Conservation (phyloP, 2,329 filamentous ascomycete species). For the Hirsutella thompsonii region DNA sequence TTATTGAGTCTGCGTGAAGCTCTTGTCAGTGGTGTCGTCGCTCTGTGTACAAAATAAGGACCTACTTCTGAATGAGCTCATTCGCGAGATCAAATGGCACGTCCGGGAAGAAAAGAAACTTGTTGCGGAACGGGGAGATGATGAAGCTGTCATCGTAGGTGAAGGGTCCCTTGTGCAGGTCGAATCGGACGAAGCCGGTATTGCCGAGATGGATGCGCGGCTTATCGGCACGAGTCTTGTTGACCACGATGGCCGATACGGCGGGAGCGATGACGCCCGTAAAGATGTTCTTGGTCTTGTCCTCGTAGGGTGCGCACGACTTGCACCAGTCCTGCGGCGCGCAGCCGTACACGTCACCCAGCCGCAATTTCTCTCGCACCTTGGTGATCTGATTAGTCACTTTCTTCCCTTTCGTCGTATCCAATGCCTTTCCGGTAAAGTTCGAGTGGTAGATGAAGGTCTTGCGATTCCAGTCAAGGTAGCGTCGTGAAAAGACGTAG, state of each 20-base stretch:
- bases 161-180: constrained; percentile 49
- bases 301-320: constrained; percentile 38
- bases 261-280: constrained; percentile 34
- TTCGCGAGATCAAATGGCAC: constrained; percentile 34
- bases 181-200: constrained; percentile 48
- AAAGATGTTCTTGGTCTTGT: constrained; percentile 39
- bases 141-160: constrained; percentile 40
- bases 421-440: constrained; percentile 35
- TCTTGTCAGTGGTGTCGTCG: background rate
- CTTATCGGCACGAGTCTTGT: constrained; percentile 31
- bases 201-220: constrained; percentile 47
- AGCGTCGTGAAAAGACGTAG: constrained; percentile 41
- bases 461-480: constrained; percentile 56
- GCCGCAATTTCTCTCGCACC: constrained; percentile 36
- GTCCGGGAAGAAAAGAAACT: constrained; percentile 38
- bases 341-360: constrained; percentile 45
- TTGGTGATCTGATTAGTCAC: constrained; percentile 37
- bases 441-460: constrained; percentile 51
- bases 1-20: constrained; percentile 27
- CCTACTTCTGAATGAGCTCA: constrained; percentile 15
- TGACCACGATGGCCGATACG: constrained; percentile 37
- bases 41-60: background rate
- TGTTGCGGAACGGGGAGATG: constrained; percentile 40
- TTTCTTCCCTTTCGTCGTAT: constrained; percentile 30
- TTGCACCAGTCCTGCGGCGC: constrained; percentile 47